Conservation (phyloP, 1,139 yeast species). For the Hyphopichia buzzinii region DNA sequence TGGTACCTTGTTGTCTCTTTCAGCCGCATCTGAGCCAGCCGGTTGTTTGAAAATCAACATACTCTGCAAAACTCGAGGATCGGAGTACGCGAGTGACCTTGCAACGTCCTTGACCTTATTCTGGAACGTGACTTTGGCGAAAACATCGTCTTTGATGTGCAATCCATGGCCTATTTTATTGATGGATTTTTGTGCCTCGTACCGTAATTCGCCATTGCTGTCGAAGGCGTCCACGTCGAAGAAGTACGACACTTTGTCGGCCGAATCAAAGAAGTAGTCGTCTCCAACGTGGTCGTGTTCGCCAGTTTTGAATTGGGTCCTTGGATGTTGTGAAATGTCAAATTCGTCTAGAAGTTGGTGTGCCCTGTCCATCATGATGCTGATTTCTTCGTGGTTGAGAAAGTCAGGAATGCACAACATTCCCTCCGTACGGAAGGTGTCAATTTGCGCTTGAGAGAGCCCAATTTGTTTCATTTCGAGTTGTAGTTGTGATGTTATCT, state of each 20-base stretch:
- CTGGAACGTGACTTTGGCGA: conserved; percentile 50
- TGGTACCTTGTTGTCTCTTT: conserved; percentile 67
- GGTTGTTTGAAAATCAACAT: conserved; percentile 85
- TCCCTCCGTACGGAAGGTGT: conserved; percentile 54
- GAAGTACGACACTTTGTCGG: conserved; percentile 68
- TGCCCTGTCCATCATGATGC: conserved; percentile 41
- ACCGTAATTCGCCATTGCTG: conserved; percentile 45
- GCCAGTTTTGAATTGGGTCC: conserved; percentile 68
- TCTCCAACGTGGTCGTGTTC: conserved; percentile 71
- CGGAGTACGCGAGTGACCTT: conserved; percentile 48
- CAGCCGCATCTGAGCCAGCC: conserved; percentile 6
- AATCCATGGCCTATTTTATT: conserved; percentile 82
- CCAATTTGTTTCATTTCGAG: not conserved
- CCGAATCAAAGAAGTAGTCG: conserved; percentile 64
- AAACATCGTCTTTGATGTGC: conserved; percentile 53
- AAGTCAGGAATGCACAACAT: conserved; percentile 61
- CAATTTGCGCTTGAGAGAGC: conserved; percentile 39
- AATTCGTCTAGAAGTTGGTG: conserved; percentile 45
- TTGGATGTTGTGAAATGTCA: conserved; percentile 61
- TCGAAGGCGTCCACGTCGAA: conserved; percentile 73
- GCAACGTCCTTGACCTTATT: conserved; percentile 53
- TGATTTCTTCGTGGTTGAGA: conserved; percentile 40
- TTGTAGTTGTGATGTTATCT: too few relatives aligned
- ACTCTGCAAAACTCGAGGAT: conserved; percentile 73
- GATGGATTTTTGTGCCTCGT: conserved; percentile 56